Evolutionary conservation across 148 eudicot species (phyloP).

Genomic region (Rhododendron ferrugineum): DNA sequence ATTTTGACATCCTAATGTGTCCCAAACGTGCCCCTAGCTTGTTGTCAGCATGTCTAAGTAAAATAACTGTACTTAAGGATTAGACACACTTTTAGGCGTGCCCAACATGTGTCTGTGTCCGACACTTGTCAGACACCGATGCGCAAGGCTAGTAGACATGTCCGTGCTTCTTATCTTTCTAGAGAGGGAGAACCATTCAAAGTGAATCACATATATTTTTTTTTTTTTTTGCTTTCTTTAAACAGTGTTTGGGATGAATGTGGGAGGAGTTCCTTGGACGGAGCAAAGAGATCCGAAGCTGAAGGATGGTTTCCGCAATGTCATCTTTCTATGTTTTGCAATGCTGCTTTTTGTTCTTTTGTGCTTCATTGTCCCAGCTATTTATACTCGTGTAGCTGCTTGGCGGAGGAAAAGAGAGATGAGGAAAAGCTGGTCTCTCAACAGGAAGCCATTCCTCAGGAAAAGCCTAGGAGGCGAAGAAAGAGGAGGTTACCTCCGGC

Average conservation of each 20-base stretch:
- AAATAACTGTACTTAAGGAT: background rate
- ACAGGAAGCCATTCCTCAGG: conserved; percentile 45
- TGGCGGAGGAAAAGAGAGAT: conserved; percentile 54
- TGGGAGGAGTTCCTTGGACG: conserved; percentile 99
- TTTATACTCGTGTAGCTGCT: conserved; percentile 48
- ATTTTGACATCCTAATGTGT: background rate
- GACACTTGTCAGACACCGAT: background rate
- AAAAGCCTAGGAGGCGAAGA: conserved; percentile 36
- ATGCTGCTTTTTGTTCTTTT: conserved; percentile 58
- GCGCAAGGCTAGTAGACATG: background rate
- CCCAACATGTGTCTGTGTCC: background rate
- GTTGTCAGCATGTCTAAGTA: background rate
- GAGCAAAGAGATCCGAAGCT: conserved; percentile 53
- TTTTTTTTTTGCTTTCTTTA: conserved; percentile 2
- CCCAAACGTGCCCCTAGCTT: background rate
- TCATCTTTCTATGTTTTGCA: conserved; percentile 53
- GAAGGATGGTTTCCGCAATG: conserved; percentile 73
- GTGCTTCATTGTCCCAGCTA: conserved; percentile 60
- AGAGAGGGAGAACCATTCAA: background rate
- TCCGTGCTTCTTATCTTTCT: background rate
- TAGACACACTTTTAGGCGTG: background rate
- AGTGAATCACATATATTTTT: background rate
- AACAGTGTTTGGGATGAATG: conserved; percentile 97
- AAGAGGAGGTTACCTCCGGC: conserved; percentile 68
- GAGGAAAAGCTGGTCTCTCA: conserved; percentile 58